Evolutionary conservation across 805 yeast species (phyloP), one percentile per base, ranked within the genome.

Genomic region (Candida fluviatilis): DNA sequence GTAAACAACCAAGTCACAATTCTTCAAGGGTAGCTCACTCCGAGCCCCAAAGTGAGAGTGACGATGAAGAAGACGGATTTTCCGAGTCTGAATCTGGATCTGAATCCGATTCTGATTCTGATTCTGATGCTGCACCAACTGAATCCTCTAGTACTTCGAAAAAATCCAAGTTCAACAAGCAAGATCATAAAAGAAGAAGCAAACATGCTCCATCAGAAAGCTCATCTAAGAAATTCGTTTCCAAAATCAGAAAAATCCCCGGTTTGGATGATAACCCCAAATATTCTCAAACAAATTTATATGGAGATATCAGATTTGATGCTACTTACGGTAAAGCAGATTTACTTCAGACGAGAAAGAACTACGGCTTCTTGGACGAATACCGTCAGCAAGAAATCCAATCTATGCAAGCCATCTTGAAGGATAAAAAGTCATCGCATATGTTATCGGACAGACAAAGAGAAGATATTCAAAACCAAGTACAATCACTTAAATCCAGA

Each of bases 131-230:
- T 16, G 56, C 70, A 39, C 74, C 73, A 38, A 72, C 66, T 45
- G 69, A 55, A 34, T 55, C 37, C 30, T 30, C 34, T 25, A 25
- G 15, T 17, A 12, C 28, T 10, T 31, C 41, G 34, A 40, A n/a
- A n/a, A n/a, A 38, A 40, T 31, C 30, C 15, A 32, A 32, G 32
- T 29, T 40, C 30, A 56, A 48, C 41, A 37, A 37, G 29, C 24
- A 29, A 18, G 39, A 43, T 6, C 46, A 40, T 34, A 46, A 48
- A 42, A 72, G 71, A 48, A 75, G 68, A 49, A 71, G 62, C 45
- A 91, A 90, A 55, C 96, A 91, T 66, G 96, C 95, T 0, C 99
- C 99, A 10, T 64, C 79, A 2, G 97, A 86, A 54, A 53, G 76
- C 18, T 83, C 93, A 5, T 67, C 95, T 0, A 88, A 84, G 58